Percentiles rank a stretch among this genome's conserved stretches.
phyloP scores from a whole-genome alignment of 2,329 filamentous ascomycete species.

The Rhynchosporium agropyri region DNA sequence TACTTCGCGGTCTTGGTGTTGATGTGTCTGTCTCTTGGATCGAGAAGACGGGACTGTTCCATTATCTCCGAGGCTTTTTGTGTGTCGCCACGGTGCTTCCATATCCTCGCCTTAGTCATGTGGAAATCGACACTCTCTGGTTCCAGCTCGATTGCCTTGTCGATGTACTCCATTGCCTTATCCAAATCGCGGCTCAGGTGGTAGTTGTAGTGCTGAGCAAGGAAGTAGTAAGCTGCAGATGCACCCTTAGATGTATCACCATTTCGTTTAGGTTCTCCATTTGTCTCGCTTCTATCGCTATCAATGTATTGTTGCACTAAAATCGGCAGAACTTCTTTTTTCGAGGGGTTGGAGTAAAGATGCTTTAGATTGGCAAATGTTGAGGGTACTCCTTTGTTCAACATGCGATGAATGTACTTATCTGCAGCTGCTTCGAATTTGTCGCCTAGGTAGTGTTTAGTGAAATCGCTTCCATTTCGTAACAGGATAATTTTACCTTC shows the following conservation, averaged over 20 bases:
- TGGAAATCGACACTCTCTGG: constrained; percentile 86
- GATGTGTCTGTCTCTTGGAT: constrained; percentile 92
- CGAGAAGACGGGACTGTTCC: constrained; percentile 82
- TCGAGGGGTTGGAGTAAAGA: constrained; percentile 76
- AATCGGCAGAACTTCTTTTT: constrained; percentile 74
- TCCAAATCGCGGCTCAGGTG: constrained; percentile 79
- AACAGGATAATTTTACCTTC: constrained; percentile 54
- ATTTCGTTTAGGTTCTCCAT: constrained; percentile 46
- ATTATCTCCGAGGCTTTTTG: constrained; percentile 82
- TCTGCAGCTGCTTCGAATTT: constrained; percentile 79
- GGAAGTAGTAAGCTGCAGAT: constrained; percentile 84
- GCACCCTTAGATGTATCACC: constrained; percentile 65
- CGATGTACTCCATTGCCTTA: constrained; percentile 80
- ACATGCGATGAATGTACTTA: constrained; percentile 78
- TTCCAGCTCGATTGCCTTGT: constrained; percentile 79
- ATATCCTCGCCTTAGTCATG: constrained; percentile 94
- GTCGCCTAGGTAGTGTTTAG: constrained; percentile 56
- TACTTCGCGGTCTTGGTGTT: constrained; percentile 99
- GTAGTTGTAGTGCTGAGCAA: constrained; percentile 97
- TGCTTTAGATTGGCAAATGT: constrained; percentile 97
- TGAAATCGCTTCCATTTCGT: constrained; percentile 25
- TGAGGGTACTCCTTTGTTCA: constrained; percentile 91
- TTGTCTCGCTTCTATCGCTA: constrained; percentile 51
- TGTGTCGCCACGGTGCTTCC: constrained; percentile 84
- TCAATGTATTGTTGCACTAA: constrained; percentile 79